phyloP scores from a whole-genome alignment of 2,329 filamentous ascomycete species.

The Chlorencoelia australis region DNA sequence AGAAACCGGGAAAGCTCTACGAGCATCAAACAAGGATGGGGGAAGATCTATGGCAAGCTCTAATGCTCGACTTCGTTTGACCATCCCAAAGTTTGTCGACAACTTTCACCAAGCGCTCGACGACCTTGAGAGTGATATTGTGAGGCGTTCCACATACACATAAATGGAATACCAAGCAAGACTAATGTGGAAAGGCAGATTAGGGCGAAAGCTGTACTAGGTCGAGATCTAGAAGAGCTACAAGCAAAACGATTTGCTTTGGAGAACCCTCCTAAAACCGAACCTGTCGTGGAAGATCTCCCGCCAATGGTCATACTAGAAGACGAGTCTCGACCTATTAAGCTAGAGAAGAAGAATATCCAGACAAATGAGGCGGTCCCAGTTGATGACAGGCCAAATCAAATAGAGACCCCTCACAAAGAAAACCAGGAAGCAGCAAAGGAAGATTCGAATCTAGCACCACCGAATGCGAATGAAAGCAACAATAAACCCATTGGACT shows the following conservation, averaged over 20 bases:
- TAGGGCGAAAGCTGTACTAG: slow-evolving; percentile 44
- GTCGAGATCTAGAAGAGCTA: slow-evolving; percentile 40
- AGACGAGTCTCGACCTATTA: slow-evolving; percentile 6
- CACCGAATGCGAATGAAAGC: slow-evolving; percentile 12
- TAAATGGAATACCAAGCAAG: background rate
- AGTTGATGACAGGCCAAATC: slow-evolving; percentile 10
- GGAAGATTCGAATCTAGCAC: slow-evolving; percentile 11
- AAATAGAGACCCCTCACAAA: slow-evolving; percentile 5
- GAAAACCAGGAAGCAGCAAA: slow-evolving; percentile 5
- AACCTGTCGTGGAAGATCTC: slow-evolving; percentile 8
- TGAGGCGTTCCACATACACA: slow-evolving; percentile 25
- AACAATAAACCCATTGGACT: slow-evolving; percentile 16
- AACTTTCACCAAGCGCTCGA: slow-evolving; percentile 41
- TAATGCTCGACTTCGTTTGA: slow-evolving; percentile 15
- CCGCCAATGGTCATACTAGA: background rate
- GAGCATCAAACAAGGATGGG: slow-evolving; percentile 37
- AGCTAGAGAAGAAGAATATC: slow-evolving; percentile 14
- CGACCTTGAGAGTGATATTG: slow-evolving; percentile 47
- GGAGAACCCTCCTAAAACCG: slow-evolving; percentile 18
- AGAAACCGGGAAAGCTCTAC: slow-evolving; percentile 48
- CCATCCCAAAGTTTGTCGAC: slow-evolving; percentile 22
- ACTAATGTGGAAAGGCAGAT: slow-evolving; percentile 27
- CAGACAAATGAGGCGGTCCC: background rate
- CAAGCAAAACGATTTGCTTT: slow-evolving; percentile 21
- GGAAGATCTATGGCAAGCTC: slow-evolving; percentile 29